Evolutionary conservation across 768 basidiomycete genomes (phyloP).

Genomic region (Glaciozyma antarctica): DNA sequence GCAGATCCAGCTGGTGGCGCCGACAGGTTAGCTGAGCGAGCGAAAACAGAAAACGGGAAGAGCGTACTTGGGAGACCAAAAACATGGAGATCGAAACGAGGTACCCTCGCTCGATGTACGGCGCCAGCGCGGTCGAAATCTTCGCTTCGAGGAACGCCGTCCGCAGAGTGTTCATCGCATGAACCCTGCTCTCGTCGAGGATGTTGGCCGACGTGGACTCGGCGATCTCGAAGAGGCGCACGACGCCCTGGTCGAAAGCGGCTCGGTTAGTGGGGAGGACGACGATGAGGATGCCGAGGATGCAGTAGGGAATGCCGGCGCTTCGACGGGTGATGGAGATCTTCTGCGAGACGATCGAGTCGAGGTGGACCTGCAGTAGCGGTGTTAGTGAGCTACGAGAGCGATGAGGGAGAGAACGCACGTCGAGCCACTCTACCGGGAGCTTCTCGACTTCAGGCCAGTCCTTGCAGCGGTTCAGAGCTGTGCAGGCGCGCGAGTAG

Average conservation of each 20-base stretch:
- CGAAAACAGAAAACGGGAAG: fast-evolving
- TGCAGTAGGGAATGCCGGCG: slow-evolving; percentile 28
- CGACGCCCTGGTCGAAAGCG: slow-evolving; percentile 15
- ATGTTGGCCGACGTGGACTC: slow-evolving; percentile 26
- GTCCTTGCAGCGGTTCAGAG: slow-evolving; percentile 15
- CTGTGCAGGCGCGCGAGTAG: slow-evolving; percentile 19
- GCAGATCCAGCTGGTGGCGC: slow-evolving; percentile 20
- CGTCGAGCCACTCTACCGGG: slow-evolving; percentile 23
- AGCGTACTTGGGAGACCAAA: slow-evolving; percentile 24
- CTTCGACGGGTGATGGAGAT: slow-evolving; percentile 31
- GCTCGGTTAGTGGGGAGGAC: slow-evolving; percentile 19
- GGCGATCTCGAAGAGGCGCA: slow-evolving; percentile 27
- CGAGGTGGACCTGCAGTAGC: slow-evolving; percentile 13
- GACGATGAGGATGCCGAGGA: slow-evolving; percentile 27
- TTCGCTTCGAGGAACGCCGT: slow-evolving; percentile 30
- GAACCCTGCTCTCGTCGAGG: slow-evolving; percentile 22
- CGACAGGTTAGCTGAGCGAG: background rate
- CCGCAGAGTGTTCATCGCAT: slow-evolving; percentile 31
- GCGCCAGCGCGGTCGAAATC: slow-evolving; percentile 12
- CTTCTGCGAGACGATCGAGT: slow-evolving; percentile 23
- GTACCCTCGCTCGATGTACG: slow-evolving; percentile 24
- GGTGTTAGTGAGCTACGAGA: background rate
- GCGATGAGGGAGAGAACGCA: background rate
- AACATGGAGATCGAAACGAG: slow-evolving; percentile 26
- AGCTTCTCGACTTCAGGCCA: slow-evolving; percentile 20